Evolutionary conservation across 371 early-diverging fungal species (phyloP).

Genomic region (Dinochytrium kinnereticum): DNA sequence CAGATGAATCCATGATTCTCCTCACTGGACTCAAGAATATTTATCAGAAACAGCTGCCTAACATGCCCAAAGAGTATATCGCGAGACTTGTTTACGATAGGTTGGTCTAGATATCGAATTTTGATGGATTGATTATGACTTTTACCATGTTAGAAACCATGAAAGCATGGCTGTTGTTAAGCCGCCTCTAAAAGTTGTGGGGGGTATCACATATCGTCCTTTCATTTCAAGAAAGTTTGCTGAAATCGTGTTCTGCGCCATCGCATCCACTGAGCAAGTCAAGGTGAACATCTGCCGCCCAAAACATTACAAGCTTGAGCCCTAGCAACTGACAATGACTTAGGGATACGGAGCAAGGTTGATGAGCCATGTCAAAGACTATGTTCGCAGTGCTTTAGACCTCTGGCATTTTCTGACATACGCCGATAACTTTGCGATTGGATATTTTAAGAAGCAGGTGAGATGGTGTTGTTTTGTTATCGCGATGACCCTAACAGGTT

Average conservation of each 20-base stretch:
- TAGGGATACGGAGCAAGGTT: slow-evolving; percentile 93
- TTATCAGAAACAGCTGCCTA: slow-evolving; percentile 98
- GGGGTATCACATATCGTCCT: slow-evolving; percentile 96
- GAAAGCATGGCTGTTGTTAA: slow-evolving; percentile 79
- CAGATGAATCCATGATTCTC: slow-evolving; percentile 77
- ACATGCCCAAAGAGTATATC: slow-evolving; percentile 99
- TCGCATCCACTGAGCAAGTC: slow-evolving; percentile 93
- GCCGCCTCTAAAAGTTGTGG: slow-evolving; percentile 79
- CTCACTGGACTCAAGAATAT: slow-evolving; percentile 95
- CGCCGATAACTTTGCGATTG: slow-evolving; percentile 99
- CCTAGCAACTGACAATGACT: too few relatives aligned
- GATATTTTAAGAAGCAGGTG: slow-evolving; percentile 99
- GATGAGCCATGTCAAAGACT: slow-evolving; percentile 94
- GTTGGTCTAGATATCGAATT: slow-evolving; percentile 46
- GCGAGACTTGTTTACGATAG: slow-evolving; percentile 95
- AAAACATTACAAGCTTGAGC: too few relatives aligned
- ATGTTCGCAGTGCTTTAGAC: slow-evolving; percentile 72
- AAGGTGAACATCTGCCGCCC: slow-evolving; percentile 78
- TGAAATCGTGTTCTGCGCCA: slow-evolving; percentile 99
- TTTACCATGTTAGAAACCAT: slow-evolving; percentile 67
- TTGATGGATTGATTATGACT: slow-evolving; percentile 7
- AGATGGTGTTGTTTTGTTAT: slow-evolving; percentile 75
- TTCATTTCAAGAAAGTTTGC: slow-evolving; percentile 91
- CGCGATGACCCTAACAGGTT: background rate
- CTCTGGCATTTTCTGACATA: slow-evolving; percentile 95